Base-by-base conservation (phyloP, 2,329 filamentous ascomycete species). In the Juglanconis juglandina region DNA sequence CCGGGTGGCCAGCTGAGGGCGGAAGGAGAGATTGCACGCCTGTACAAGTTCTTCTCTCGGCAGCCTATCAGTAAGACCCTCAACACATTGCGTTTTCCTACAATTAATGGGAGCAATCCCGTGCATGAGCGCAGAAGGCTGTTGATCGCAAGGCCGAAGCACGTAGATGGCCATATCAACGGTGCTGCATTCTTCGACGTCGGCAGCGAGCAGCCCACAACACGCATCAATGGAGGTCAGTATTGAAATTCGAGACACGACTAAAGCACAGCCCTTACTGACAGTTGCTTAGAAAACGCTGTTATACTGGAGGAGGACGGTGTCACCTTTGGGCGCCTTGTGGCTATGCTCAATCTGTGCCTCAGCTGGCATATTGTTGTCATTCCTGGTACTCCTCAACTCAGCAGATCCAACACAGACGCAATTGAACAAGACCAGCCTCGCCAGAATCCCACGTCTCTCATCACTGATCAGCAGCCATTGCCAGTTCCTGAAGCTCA, bases 101-200 rank as follows among this genome's bases (percentile, higher is more conserved):
- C 11, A 13, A 42, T 10, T 13, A 7, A 42, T 4, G 10, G 39
- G 4, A 4, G 7, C 39, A 32, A 48, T 17, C 46, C 17, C 17
- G 17, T 48, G 3, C 24, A 48, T 13, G 39, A 50, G 30, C 10
- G 7, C 30, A 49, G 11, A 30, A 33, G 13, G 7, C 6, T 59
- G 5, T 49, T 59, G 33, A 53, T 59, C 14, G 56, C 42, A n/a
- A 51, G 56, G 5, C 56, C 56, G 5, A 30, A 10, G 13, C 39
- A 48, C 41, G n/a, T 7, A 32, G 5, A 35, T 30, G 49, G 34
- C 8, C 11, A 6, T 11, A 39, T 59, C 41, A 34, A 7, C 3
- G 50, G 42, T 7, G 42, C 34, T 1, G 13, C 32, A 1, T 48
- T 47, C 17, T 51, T 59, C 5, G 56, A 59, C 11, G 34, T 59